These are phyloP conservation scores for Nasturtium officinale DNA, from an alignment of 345 rosid genomes.

Conservation along the genomic window DNA sequence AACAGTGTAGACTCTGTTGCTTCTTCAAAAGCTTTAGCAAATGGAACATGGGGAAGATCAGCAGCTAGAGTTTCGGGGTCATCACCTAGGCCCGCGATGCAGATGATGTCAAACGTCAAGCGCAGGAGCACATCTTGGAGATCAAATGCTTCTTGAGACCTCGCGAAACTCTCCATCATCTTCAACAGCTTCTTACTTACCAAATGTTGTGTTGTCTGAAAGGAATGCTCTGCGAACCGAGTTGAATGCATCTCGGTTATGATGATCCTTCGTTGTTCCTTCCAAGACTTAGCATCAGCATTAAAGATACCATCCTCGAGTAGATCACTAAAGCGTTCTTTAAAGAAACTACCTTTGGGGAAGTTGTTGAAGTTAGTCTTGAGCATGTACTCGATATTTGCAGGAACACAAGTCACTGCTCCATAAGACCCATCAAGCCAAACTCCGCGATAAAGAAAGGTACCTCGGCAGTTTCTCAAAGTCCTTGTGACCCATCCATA, in stretches of 20 bases:
- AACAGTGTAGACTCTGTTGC: slow-evolving; percentile 58
- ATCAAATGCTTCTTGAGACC: slow-evolving; percentile 44
- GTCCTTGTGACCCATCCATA: slow-evolving; percentile 51
- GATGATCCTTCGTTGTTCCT: slow-evolving; percentile 59
- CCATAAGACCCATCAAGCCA: slow-evolving; percentile 64
- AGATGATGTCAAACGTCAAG: slow-evolving; percentile 65
- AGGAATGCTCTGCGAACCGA: slow-evolving; percentile 43
- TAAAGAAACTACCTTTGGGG: slow-evolving; percentile 63
- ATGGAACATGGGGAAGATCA: slow-evolving; percentile 45
- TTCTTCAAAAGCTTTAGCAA: slow-evolving; percentile 53
- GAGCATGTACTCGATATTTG: slow-evolving; percentile 64
- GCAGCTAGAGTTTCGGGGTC: slow-evolving; percentile 58
- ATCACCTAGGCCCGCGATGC: slow-evolving; percentile 63
- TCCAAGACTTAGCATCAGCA: slow-evolving; percentile 62
- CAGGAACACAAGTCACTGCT: slow-evolving; percentile 56
- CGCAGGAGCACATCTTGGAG: slow-evolving; percentile 63
- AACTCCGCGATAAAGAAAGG: slow-evolving; percentile 53
- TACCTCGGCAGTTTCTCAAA: slow-evolving; percentile 53
- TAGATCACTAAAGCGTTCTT: slow-evolving; percentile 59
- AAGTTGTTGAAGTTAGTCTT: slow-evolving; percentile 68
- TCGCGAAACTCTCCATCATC: slow-evolving; percentile 49
- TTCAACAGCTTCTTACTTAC: slow-evolving; percentile 60
- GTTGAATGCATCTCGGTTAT: slow-evolving; percentile 54
- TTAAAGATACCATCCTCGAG: slow-evolving; percentile 79
- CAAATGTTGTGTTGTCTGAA: slow-evolving; percentile 46